Conservation (phyloP, 2,329 filamentous ascomycete genomes). For the Ceratocystis colombiana region DNA sequence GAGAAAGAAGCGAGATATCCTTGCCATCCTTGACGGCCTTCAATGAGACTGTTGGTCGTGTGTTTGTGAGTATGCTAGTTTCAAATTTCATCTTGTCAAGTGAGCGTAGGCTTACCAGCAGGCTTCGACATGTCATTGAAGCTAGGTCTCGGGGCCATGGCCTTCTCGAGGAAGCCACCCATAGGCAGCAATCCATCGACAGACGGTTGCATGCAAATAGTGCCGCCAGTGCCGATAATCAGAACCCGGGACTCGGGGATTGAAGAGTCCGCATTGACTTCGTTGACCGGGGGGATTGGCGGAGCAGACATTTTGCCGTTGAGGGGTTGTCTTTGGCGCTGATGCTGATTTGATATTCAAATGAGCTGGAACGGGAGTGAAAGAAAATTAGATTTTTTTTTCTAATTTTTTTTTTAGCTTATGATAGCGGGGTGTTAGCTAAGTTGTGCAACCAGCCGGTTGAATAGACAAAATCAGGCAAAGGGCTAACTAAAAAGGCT, state of each 20-base stretch:
- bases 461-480: constrained; percentile 5
- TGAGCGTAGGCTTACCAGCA: constrained; percentile 28
- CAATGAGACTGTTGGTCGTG: constrained; percentile 37
- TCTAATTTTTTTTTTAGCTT: neutral
- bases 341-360: neutral
- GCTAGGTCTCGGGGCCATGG: constrained; percentile 68
- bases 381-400: neutral
- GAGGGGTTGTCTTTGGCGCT: neutral
- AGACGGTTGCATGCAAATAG: constrained; percentile 83
- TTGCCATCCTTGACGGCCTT: constrained; percentile 44
- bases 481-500: neutral
- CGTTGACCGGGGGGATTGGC: constrained; percentile 23
- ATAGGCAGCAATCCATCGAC: constrained; percentile 71
- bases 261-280: constrained; percentile 31
- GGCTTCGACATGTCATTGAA: constrained; percentile 59
- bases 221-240: constrained; percentile 82
- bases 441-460: neutral
- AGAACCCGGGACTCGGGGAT: constrained; percentile 67
- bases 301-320: constrained; percentile 22
- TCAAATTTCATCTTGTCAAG: neutral
- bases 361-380: neutral
- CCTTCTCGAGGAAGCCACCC: constrained; percentile 67
- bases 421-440: neutral
- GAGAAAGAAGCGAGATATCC: constrained; percentile 48
- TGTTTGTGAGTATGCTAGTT: constrained; percentile 1